Percentiles rank a stretch among this genome's conserved stretches.
Evolutionary conservation across 768 basidiomycete species (phyloP).

Genomic region (Sporobolomyces roseus): DNA sequence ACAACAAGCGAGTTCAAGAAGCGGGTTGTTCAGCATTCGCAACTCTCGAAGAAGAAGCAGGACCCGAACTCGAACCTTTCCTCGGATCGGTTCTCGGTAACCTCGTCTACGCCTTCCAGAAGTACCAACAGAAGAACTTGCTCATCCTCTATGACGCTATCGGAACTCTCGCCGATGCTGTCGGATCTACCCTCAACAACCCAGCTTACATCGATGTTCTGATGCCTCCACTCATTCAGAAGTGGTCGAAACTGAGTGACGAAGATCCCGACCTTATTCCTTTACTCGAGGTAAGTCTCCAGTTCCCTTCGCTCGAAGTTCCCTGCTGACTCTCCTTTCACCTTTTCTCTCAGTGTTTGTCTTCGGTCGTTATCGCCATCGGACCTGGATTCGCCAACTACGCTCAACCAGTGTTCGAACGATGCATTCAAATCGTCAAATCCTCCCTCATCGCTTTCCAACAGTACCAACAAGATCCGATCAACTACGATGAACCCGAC

Average conservation of each 20-base stretch:
- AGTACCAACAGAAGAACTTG: constrained; percentile 99
- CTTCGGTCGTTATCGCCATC: constrained; percentile 95
- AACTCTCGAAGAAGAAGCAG: constrained; percentile 96
- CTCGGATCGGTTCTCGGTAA: constrained; percentile 92
- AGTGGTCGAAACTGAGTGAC: constrained; percentile 86
- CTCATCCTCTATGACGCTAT: constrained; percentile 98
- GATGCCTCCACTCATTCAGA: constrained; percentile 86
- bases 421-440: constrained; percentile 82
- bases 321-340: background rate
- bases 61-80: constrained; percentile 79
- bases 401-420: constrained; percentile 83
- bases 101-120: constrained; percentile 90
- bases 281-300: constrained; percentile 72
- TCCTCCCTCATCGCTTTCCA: constrained; percentile 77
- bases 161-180: constrained; percentile 94
- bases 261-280: constrained; percentile 91
- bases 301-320: background rate
- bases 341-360: constrained; percentile 74
- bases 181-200: constrained; percentile 80
- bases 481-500: constrained; percentile 77
- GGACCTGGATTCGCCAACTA: constrained; percentile 82
- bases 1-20: constrained; percentile 98
- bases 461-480: constrained; percentile 76
- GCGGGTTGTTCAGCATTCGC: constrained; percentile 98
- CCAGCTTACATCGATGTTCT: constrained; percentile 84